Evolutionary conservation across 2,329 filamentous ascomycete species (phyloP), one percentile per base, ranked within the genome.

Genomic region (Fusarium palustre): DNA sequence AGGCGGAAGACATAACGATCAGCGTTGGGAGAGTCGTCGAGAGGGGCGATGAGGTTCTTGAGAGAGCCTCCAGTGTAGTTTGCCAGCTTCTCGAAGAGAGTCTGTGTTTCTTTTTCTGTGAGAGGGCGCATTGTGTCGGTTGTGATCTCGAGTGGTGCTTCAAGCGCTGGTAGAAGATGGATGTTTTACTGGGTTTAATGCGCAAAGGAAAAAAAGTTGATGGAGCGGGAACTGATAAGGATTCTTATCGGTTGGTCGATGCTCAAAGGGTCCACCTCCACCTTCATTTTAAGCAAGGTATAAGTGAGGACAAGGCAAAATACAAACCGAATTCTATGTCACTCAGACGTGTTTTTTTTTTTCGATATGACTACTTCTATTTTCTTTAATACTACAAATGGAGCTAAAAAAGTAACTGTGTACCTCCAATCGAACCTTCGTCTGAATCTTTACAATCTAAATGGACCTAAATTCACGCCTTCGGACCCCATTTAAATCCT

Each of bases 11-110:
- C 93, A 80, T 93, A 91, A 76, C 93, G 90, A 80, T 96, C 92
- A 72, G 87, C 85, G 65, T 90, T 87, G 74, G 87, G 85, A 42
- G 86, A 88, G 81, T 90, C 85, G 76, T 91, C 87, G 65, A 92
- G 83, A 12, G 91, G 91, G 48, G 90, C 88, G 74, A 95, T 93
- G 72, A 97, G 88, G 80, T 93, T 90, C 80, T 94, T 95, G 73
- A 97, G 87, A 20, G 92, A 94, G 75, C 88, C 88, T 72, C 94
- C 94, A 25, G 92, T 96, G 84, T 98, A 99, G 80, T 94, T 92
- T 61, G 96, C 96, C 41, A 99, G 89, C 84, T 98, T 97, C 74
- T 91, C 88, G 81, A 97, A 97, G 75, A 97, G 89, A 2, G 91
- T 92, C 79, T 92, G 89, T 61, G 90, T 92, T 82, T 94, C 91